A percentile compares a stretch with the other conserved stretches of the same genome.
Conservation (phyloP, 371 early-diverging fungal species). For the Conidiobolus incongruus region DNA sequence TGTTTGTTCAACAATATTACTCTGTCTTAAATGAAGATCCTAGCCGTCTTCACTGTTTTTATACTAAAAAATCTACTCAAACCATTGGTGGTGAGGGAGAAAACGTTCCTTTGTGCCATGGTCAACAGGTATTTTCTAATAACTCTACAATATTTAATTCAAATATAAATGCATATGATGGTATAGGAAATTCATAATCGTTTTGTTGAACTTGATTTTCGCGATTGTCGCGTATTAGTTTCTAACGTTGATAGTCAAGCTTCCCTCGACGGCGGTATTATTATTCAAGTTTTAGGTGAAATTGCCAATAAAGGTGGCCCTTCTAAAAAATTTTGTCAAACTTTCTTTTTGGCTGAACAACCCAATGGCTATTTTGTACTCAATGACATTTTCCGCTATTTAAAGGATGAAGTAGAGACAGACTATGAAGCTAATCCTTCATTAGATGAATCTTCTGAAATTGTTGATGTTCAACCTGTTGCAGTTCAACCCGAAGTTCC, state of each 20-base stretch:
- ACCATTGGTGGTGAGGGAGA: slow-evolving; percentile 74
- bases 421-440: slow-evolving; percentile 3
- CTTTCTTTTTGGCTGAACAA: slow-evolving; percentile 81
- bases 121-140: slow-evolving; percentile 36
- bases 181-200: slow-evolving; percentile 52
- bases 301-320: slow-evolving; percentile 61
- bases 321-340: slow-evolving; percentile 75
- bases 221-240: slow-evolving; percentile 66
- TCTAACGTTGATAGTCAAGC: slow-evolving; percentile 72
- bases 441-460: not conserved
- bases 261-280: slow-evolving; percentile 52
- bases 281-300: slow-evolving; percentile 82
- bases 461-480: too few relatives aligned
- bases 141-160: not conserved
- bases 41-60: slow-evolving; percentile 62
- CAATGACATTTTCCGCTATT: slow-evolving; percentile 87
- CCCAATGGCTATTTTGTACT: slow-evolving; percentile 76
- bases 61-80: slow-evolving; percentile 53
- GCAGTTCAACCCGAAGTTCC: not conserved
- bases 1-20: slow-evolving; percentile 92
- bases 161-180: not conserved
- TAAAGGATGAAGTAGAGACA: slow-evolving; percentile 46
- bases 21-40: slow-evolving; percentile 78
- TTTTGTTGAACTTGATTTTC: slow-evolving; percentile 45
- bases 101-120: slow-evolving; percentile 22